These are phyloP conservation scores for Boletus reticuloceps DNA, from an alignment of 768 basidiomycete genomes.

Conservation along the genomic window DNA sequence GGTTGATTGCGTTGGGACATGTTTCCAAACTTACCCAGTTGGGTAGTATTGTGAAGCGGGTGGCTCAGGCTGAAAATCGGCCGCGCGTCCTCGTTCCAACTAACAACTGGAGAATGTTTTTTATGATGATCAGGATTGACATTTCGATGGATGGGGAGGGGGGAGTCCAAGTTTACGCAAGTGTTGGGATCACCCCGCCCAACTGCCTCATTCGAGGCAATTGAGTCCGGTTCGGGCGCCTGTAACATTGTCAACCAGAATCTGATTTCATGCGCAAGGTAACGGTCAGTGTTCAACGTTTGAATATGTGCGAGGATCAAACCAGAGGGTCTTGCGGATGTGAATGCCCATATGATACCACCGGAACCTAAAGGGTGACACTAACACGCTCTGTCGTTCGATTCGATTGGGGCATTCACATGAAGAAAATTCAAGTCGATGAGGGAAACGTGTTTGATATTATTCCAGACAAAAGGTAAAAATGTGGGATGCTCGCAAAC, in stretches of 20 bases:
- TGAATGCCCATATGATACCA: no score
- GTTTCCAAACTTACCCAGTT: conserved; percentile 10
- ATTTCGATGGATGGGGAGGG: neutral
- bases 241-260: no score
- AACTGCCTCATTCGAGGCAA: no score
- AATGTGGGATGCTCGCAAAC: neutral
- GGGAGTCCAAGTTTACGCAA: neutral
- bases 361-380: neutral
- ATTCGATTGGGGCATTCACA: neutral
- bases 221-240: no score
- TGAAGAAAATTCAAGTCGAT: neutral
- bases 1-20: conserved; percentile 23
- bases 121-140: neutral
- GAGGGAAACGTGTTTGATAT: neutral
- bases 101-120: neutral
- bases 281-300: no score
- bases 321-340: no score
- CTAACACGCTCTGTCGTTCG: neutral
- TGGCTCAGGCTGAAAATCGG: no score
- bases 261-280: no score
- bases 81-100: no score
- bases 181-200: no score
- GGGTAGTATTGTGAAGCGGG: no score
- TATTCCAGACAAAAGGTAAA: neutral
- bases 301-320: no score